phyloP scores from a whole-genome alignment of 768 basidiomycete genomes.

The Lyophyllum semitale region DNA sequence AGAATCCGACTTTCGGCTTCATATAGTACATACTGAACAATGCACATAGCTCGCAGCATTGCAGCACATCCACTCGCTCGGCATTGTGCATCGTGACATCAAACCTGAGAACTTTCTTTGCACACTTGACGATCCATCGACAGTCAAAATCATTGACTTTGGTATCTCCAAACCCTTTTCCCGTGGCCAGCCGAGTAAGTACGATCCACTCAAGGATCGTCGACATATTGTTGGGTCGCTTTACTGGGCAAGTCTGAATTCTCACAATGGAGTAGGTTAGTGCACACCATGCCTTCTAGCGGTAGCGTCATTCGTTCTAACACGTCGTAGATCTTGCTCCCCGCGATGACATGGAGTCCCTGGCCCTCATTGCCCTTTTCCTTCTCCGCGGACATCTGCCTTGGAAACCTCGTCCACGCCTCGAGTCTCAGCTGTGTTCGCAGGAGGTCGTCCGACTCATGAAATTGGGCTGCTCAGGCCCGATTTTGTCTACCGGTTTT shows the following conservation, averaged over 20 bases:
- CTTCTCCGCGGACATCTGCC: conserved; percentile 49
- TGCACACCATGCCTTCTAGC: conserved; percentile 8
- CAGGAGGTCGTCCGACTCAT: conserved; percentile 17
- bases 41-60: conserved; percentile 25
- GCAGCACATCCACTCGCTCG: conserved; percentile 30
- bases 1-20: not conserved
- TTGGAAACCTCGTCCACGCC: conserved; percentile 28
- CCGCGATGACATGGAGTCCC: conserved; percentile 59
- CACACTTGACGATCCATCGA: conserved; percentile 21
- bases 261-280: conserved; percentile 32
- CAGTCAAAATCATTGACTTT: conserved; percentile 32
- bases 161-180: conserved; percentile 25
- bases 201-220: conserved; percentile 23
- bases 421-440: conserved; percentile 14
- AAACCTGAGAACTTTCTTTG: conserved; percentile 36
- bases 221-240: conserved; percentile 27
- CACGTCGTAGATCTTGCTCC: conserved; percentile 23
- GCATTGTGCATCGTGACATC: conserved; percentile 38
- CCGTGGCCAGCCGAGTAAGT: conserved; percentile 16
- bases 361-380: conserved; percentile 57
- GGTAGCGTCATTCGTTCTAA: conserved; percentile 5
- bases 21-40: conserved; percentile 3
- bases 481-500: conserved; percentile 17
- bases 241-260: conserved; percentile 32
- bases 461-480: conserved; percentile 16